Percentiles rank a stretch among this genome's conserved stretches.
These are phyloP conservation scores for Gossypium rotundifolium DNA, from an alignment of 345 rosid genomes.

Conservation along the genomic window DNA sequence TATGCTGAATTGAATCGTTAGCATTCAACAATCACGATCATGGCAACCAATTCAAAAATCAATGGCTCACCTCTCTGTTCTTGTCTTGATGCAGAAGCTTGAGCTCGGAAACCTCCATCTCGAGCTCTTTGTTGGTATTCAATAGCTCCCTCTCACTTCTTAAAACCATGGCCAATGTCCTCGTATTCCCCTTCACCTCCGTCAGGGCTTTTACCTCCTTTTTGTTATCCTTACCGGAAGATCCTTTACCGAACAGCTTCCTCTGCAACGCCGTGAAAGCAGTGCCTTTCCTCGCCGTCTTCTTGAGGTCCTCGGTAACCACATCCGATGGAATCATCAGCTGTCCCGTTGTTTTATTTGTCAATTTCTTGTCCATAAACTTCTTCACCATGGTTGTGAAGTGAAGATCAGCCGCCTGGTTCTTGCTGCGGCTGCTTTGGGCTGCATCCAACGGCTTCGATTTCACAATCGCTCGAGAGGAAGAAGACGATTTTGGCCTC, in stretches of 20 bases:
- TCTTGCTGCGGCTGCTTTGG: neutral
- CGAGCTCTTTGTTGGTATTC: slow-evolving; percentile 63
- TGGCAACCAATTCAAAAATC: neutral
- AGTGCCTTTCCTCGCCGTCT: slow-evolving; percentile 43
- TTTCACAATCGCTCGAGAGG: slow-evolving; percentile 52
- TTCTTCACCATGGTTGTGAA: slow-evolving; percentile 61
- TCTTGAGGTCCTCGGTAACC: slow-evolving; percentile 68
- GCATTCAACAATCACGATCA: neutral
- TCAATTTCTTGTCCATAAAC: slow-evolving; percentile 56
- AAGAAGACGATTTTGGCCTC: slow-evolving; percentile 10
- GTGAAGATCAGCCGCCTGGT: slow-evolving; percentile 25
- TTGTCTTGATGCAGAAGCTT: slow-evolving; percentile 50
- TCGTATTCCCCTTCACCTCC: slow-evolving; percentile 68
- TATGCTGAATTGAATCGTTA: neutral
- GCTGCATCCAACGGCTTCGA: slow-evolving; percentile 41
- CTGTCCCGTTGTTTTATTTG: slow-evolving; percentile 24
- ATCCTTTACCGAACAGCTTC: slow-evolving; percentile 64
- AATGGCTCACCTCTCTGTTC: slow-evolving; percentile 54
- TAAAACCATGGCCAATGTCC: slow-evolving; percentile 85
- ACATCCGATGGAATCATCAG: slow-evolving; percentile 51
- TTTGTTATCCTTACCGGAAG: slow-evolving; percentile 20
- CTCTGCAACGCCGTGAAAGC: slow-evolving; percentile 52
- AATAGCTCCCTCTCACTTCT: slow-evolving; percentile 88
- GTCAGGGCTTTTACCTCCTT: slow-evolving; percentile 57
- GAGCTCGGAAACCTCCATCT: slow-evolving; percentile 48